Evolutionary conservation across 768 basidiomycete genomes (phyloP).

Genomic region (Trametes meyenii): DNA sequence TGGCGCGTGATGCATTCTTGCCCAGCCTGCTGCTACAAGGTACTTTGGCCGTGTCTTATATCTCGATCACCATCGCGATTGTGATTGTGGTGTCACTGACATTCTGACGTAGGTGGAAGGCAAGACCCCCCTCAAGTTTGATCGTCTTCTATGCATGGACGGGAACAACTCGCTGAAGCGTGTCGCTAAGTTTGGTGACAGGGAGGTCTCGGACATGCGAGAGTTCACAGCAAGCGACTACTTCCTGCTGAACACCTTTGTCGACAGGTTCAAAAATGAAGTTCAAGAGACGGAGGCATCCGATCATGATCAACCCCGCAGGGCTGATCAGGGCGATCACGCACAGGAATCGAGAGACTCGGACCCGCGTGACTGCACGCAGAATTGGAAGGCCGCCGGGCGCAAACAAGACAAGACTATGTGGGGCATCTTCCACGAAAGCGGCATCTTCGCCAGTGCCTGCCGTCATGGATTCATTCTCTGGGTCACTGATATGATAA

Average conservation of each 20-base stretch:
- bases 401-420: slow-evolving; percentile 35
- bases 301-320: neutral
- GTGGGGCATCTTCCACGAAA: slow-evolving; percentile 42
- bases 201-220: slow-evolving; percentile 25
- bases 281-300: slow-evolving; percentile 22
- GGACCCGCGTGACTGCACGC: slow-evolving; percentile 26
- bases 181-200: slow-evolving; percentile 27
- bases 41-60: too few relatives aligned
- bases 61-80: too few relatives aligned
- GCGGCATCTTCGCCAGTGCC: slow-evolving; percentile 39
- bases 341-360: slow-evolving; percentile 23
- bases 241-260: slow-evolving; percentile 29
- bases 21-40: slow-evolving; percentile 41
- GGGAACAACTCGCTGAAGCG: slow-evolving; percentile 17
- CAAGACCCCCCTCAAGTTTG: slow-evolving; percentile 28
- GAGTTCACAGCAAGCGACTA: slow-evolving; percentile 30
- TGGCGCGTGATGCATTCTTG: slow-evolving; percentile 41
- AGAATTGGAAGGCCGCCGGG: slow-evolving; percentile 37
- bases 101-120: slow-evolving; percentile 29
- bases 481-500: slow-evolving; percentile 21
- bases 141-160: neutral
- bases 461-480: slow-evolving; percentile 25
- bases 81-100: neutral
- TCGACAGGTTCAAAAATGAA: slow-evolving; percentile 37
- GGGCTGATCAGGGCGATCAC: neutral